Conservation (phyloP, 2,329 filamentous ascomycete genomes). For the Peltaster fructicola region DNA sequence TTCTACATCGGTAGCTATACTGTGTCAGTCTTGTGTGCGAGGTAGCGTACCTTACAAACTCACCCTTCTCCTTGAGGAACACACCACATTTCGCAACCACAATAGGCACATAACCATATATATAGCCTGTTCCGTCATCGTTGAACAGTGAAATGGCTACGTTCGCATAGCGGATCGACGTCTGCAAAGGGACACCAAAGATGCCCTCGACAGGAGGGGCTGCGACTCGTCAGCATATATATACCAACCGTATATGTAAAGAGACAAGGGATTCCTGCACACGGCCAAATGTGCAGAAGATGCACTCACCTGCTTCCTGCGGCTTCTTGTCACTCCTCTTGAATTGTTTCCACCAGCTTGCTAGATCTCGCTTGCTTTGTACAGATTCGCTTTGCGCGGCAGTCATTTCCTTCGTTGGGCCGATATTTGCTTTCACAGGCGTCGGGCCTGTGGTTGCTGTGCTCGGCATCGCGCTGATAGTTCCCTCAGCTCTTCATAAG, state of each 20-base stretch:
- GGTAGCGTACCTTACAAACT: slow-evolving; percentile 17
- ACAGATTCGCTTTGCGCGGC: slow-evolving; percentile 44
- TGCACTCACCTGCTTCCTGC: slow-evolving; percentile 27
- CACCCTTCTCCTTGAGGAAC: slow-evolving; percentile 94
- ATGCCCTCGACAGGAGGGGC: slow-evolving; percentile 46
- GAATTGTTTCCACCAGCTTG: slow-evolving; percentile 96
- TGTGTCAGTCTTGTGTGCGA: slow-evolving; percentile 9
- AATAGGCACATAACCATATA: slow-evolving; percentile 96
- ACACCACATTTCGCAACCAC: slow-evolving; percentile 97
- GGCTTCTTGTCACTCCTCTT: slow-evolving; percentile 48
- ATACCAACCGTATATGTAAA: slow-evolving; percentile 1
- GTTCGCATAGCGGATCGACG: slow-evolving; percentile 94
- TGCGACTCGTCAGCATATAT: slow-evolving; percentile 4
- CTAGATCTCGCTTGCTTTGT: slow-evolving; percentile 70
- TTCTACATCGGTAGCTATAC: slow-evolving; percentile 72
- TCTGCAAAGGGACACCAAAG: slow-evolving; percentile 81
- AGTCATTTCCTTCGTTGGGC: too few relatives aligned
- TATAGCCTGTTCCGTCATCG: slow-evolving; percentile 83
- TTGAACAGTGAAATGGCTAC: slow-evolving; percentile 94
- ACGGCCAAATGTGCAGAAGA: not conserved
- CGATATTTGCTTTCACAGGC: too few relatives aligned
- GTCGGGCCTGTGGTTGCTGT: too few relatives aligned
- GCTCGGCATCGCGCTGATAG: too few relatives aligned
- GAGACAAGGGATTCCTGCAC: not conserved
- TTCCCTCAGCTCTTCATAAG: too few relatives aligned